These are phyloP conservation scores for Gymnopilus dilepis DNA, from an alignment of 768 basidiomycete genomes.

Conservation along the genomic window DNA sequence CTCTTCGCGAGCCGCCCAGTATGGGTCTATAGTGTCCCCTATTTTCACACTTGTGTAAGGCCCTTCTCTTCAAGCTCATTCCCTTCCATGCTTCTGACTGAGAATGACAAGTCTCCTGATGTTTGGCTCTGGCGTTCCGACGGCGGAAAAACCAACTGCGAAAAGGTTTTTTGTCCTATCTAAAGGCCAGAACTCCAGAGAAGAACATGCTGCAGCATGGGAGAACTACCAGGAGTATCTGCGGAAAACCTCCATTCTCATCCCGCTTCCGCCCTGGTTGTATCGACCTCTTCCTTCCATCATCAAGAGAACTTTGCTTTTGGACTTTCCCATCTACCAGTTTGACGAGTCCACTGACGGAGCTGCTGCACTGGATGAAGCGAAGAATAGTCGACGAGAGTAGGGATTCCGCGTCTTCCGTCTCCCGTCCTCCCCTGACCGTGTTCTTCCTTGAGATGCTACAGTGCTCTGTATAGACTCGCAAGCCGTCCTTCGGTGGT, in stretches of 20 bases:
- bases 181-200: slow-evolving; percentile 40
- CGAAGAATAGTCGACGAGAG: not conserved
- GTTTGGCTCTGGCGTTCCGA: slow-evolving; percentile 73
- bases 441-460: too few species aligned
- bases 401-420: not conserved
- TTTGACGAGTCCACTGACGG: slow-evolving; percentile 61
- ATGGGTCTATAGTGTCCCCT: slow-evolving; percentile 64
- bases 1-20: slow-evolving; percentile 58
- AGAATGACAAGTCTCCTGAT: slow-evolving; percentile 48
- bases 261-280: slow-evolving; percentile 62
- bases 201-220: slow-evolving; percentile 47
- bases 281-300: slow-evolving; percentile 56
- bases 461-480: too few species aligned
- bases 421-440: too few species aligned
- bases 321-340: slow-evolving; percentile 67
- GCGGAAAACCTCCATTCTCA: slow-evolving; percentile 58
- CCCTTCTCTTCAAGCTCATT: not conserved
- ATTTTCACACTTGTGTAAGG: slow-evolving; percentile 68
- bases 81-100: not conserved
- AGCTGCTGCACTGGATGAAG: slow-evolving; percentile 42
- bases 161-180: slow-evolving; percentile 61
- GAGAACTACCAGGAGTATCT: slow-evolving; percentile 61
- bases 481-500: too few species aligned
- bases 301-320: slow-evolving; percentile 58
- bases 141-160: slow-evolving; percentile 70